Conservation (phyloP, 2,329 filamentous ascomycete genomes). For the Paecilomyces variotii region DNA sequence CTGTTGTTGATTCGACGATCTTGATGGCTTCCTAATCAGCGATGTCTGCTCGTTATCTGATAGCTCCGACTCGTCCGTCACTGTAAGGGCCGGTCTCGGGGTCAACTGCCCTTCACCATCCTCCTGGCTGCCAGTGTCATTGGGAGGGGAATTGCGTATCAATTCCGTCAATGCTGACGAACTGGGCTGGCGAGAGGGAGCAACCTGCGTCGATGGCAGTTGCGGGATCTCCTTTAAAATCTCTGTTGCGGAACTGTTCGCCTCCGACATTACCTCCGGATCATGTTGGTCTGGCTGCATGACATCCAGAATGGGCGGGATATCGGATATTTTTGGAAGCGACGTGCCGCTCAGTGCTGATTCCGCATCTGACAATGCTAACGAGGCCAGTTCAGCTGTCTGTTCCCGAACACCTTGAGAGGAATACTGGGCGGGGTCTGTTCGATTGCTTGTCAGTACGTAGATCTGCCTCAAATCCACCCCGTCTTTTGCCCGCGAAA, state of each 20-base stretch:
- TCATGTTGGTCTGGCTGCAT: conserved; percentile 13
- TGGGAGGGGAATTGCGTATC: conserved; percentile 35
- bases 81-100: conserved; percentile 6
- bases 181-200: conserved; percentile 17
- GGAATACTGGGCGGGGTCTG: conserved; percentile 66
- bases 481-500: neutral
- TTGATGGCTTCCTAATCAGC: conserved; percentile 21
- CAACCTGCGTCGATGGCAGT: conserved; percentile 36
- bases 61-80: conserved; percentile 16
- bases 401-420: conserved; percentile 71
- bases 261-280: conserved; percentile 12
- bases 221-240: conserved; percentile 57
- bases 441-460: conserved; percentile 13
- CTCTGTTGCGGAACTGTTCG: conserved; percentile 31
- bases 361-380: conserved; percentile 58
- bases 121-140: conserved; percentile 12
- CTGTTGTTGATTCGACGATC: conserved; percentile 19
- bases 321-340: conserved; percentile 15
- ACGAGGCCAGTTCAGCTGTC: conserved; percentile 77
- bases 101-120: conserved; percentile 13
- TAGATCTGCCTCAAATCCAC: neutral
- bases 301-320: conserved; percentile 22
- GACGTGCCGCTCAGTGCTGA: conserved; percentile 18
- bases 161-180: conserved; percentile 45
- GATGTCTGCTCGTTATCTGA: conserved; percentile 29